phyloP scores from a whole-genome alignment of 1,284 basidiomycete species.

The Moesziomyces aphidis region DNA sequence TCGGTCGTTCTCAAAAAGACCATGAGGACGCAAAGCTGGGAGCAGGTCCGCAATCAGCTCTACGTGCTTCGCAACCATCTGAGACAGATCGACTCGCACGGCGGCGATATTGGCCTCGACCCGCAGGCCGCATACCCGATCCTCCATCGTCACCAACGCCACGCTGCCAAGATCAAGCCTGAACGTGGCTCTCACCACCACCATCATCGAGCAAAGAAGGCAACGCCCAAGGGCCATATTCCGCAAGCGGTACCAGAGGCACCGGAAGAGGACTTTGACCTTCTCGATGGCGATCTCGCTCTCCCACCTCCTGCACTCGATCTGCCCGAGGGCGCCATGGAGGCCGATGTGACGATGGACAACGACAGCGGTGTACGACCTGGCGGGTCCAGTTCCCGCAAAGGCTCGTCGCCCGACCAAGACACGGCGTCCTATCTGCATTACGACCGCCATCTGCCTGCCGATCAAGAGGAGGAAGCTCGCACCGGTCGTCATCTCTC shows the following conservation, averaged over 20 bases:
- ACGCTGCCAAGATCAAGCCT: conserved; percentile 13
- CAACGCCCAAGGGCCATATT: conserved; percentile 8
- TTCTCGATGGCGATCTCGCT: conserved; percentile 56
- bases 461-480: conserved; percentile 53
- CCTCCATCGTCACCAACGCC: conserved; percentile 23
- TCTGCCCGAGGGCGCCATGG: conserved; percentile 18
- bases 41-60: conserved; percentile 50
- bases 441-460: conserved; percentile 27
- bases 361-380: neutral
- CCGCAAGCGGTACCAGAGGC: conserved; percentile 19
- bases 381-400: neutral
- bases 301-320: conserved; percentile 62
- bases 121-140: conserved; percentile 26
- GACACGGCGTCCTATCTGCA: conserved; percentile 5
- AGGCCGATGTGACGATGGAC: neutral
- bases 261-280: conserved; percentile 28
- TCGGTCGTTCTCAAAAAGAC: conserved; percentile 31
- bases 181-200: conserved; percentile 7
- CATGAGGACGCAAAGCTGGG: conserved; percentile 46
- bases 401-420: conserved; percentile 4
- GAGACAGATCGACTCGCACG: conserved; percentile 56
- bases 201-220: conserved; percentile 14
- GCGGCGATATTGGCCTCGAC: conserved; percentile 58
- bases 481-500: conserved; percentile 60
- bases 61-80: conserved; percentile 59